A percentile compares a stretch with the other conserved stretches of the same genome.
Conservation (phyloP, 768 basidiomycete genomes). For the Leccinum rimulosum region DNA sequence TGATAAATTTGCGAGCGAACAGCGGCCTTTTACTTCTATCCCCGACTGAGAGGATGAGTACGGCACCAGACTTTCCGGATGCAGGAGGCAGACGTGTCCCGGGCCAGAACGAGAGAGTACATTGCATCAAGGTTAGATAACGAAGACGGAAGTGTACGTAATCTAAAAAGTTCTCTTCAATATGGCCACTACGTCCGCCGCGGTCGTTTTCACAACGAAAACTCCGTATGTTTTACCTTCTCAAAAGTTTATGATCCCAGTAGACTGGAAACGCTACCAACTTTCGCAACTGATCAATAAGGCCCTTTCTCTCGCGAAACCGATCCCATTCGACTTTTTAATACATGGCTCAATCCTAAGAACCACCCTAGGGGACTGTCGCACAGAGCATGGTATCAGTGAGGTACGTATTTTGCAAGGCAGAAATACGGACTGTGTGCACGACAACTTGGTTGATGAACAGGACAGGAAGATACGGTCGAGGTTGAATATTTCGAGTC, state of each 20-base stretch:
- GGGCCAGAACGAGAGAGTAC: neutral
- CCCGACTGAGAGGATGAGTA: neutral
- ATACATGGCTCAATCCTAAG: slow-evolving; percentile 79
- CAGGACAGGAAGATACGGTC: slow-evolving; percentile 76
- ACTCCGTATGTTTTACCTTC: slow-evolving; percentile 32
- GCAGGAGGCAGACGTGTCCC: neutral
- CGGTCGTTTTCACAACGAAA: slow-evolving; percentile 21
- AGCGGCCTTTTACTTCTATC: slow-evolving; percentile 5
- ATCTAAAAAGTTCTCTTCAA: no score
- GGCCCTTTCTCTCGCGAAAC: slow-evolving; percentile 67
- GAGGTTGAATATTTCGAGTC: slow-evolving; percentile 92
- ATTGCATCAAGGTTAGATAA: no score
- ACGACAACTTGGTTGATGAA: slow-evolving; percentile 10
- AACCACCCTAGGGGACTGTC: slow-evolving; percentile 72
- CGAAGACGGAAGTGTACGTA: no score
- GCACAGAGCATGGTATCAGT: slow-evolving; percentile 61
- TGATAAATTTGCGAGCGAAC: neutral
- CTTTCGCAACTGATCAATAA: slow-evolving; percentile 97
- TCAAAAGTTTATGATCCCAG: slow-evolving; percentile 91
- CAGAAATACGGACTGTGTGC: neutral
- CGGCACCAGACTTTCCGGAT: neutral
- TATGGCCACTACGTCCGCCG: slow-evolving; percentile 6
- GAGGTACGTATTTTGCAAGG: slow-evolving; percentile 44
- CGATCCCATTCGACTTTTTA: slow-evolving; percentile 92
- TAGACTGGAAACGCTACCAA: slow-evolving; percentile 90